Evolutionary conservation across 192 early-diverging fungal genomes (phyloP).

Genomic region (Funneliformis geosporum): DNA sequence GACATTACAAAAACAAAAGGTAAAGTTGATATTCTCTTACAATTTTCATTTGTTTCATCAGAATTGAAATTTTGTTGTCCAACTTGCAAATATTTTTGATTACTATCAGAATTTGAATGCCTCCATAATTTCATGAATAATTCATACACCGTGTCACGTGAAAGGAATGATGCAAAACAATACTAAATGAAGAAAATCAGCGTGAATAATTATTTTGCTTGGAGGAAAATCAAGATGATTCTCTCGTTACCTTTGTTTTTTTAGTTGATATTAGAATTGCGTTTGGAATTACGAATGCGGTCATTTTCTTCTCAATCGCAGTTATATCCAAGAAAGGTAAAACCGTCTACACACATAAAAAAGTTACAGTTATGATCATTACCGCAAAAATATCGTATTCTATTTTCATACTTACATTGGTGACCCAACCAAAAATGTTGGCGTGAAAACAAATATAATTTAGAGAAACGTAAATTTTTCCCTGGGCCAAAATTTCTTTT

Average conservation of each 20-base stretch:
- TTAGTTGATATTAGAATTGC: slow-evolving; percentile 81
- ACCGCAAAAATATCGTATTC: neutral
- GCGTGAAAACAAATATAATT: slow-evolving; percentile 82
- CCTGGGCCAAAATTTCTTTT: slow-evolving; percentile 87
- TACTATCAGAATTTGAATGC: neutral
- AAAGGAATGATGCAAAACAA: slow-evolving; percentile 84
- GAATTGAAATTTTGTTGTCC: neutral
- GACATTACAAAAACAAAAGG: too few relatives aligned
- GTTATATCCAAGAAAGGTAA: slow-evolving; percentile 78
- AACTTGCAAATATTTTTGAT: too few relatives aligned
- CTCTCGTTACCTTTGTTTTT: slow-evolving; percentile 51
- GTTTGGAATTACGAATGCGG: slow-evolving; percentile 85
- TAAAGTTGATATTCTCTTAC: too few relatives aligned
- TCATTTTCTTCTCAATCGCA: slow-evolving; percentile 83
- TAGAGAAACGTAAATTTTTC: slow-evolving; percentile 80
- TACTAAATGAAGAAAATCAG: slow-evolving; percentile 44
- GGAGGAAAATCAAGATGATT: neutral
- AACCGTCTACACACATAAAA: slow-evolving; percentile 48
- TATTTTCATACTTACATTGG: slow-evolving; percentile 52
- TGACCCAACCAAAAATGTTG: slow-evolving; percentile 91
- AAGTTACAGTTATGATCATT: neutral
- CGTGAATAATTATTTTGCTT: neutral
- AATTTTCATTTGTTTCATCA: neutral
- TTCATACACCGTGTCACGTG: slow-evolving; percentile 77
- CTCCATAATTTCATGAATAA: slow-evolving; percentile 70